phyloP scores from a whole-genome alignment of 768 basidiomycete species.

The Mycena polygramma region DNA sequence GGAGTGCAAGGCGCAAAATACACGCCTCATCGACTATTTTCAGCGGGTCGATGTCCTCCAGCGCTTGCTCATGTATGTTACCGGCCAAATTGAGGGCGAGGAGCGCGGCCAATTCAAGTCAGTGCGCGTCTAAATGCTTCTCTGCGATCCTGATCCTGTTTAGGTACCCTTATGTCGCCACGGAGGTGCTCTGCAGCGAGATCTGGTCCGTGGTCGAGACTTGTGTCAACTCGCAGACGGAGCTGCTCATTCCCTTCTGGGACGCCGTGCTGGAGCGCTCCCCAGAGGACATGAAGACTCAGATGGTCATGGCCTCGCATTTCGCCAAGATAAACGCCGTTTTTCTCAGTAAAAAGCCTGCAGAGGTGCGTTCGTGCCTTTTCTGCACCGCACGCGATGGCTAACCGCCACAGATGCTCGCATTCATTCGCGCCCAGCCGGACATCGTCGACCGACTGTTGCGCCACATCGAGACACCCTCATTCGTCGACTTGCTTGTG shows the following conservation, averaged over 20 bases:
- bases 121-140: neutral
- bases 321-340: constrained; percentile 95
- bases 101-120: constrained; percentile 84
- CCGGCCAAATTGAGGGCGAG: constrained; percentile 86
- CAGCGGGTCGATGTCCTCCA: constrained; percentile 85
- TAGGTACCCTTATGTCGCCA: constrained; percentile 93
- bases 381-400: constrained; percentile 39
- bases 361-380: constrained; percentile 70
- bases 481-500: constrained; percentile 92
- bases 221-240: constrained; percentile 77
- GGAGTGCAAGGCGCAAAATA: constrained; percentile 96
- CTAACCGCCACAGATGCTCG: constrained; percentile 78
- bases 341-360: constrained; percentile 89
- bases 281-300: constrained; percentile 88
- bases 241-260: constrained; percentile 91
- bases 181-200: constrained; percentile 95
- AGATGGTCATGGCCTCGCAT: constrained; percentile 89
- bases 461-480: constrained; percentile 87
- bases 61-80: constrained; percentile 86
- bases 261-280: constrained; percentile 86
- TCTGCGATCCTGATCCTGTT: neutral
- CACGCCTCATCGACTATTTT: constrained; percentile 89
- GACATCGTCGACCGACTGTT: constrained; percentile 86
- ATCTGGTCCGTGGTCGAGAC: constrained; percentile 96
- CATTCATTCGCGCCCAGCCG: constrained; percentile 89